Evolutionary conservation across 1,139 yeast genomes (phyloP).

Genomic region (Yamadazyma dushanensis): DNA sequence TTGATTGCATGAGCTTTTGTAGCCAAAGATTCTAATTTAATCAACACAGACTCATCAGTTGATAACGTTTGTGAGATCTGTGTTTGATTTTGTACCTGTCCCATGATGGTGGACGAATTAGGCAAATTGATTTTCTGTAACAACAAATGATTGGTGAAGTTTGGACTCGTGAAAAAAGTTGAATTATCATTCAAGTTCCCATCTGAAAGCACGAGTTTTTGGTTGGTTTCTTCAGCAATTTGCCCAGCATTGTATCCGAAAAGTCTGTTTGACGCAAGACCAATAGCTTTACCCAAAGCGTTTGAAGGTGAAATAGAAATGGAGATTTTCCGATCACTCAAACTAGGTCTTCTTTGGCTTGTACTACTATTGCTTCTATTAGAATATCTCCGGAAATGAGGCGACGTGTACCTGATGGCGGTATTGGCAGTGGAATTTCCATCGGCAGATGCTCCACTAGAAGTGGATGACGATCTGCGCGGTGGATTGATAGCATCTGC

Average conservation of each 20-base stretch:
- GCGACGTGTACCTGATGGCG: constrained; percentile 14
- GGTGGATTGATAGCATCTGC: constrained; percentile 44
- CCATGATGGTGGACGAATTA: constrained; percentile 7
- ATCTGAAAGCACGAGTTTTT: constrained; percentile 10
- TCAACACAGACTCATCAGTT: constrained; percentile 40
- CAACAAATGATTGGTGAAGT: constrained; percentile 35
- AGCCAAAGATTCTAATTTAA: constrained; percentile 69
- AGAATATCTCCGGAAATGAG: constrained; percentile 29
- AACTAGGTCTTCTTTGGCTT: constrained; percentile 47
- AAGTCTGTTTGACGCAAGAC: constrained; percentile 82
- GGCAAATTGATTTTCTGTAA: constrained; percentile 31
- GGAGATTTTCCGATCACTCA: constrained; percentile 60
- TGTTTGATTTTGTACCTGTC: constrained; percentile 1
- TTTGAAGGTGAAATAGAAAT: constrained; percentile 82
- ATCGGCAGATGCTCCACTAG: constrained; percentile 15
- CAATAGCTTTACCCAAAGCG: constrained; percentile 85
- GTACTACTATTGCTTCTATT: constrained; percentile 29
- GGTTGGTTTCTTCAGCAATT: constrained; percentile 16
- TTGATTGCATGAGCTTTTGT: constrained; percentile 90
- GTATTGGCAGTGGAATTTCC: constrained; percentile 6
- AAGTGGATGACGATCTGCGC: constrained; percentile 16
- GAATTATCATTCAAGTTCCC: constrained; percentile 15
- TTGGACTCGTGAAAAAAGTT: constrained; percentile 30
- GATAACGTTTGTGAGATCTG: constrained; percentile 12
- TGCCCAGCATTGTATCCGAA: constrained; percentile 50